Percentiles rank a stretch among this genome's conserved stretches.
phyloP scores from a whole-genome alignment of 345 rosid genomes.

The Syzygium oleosum region DNA sequence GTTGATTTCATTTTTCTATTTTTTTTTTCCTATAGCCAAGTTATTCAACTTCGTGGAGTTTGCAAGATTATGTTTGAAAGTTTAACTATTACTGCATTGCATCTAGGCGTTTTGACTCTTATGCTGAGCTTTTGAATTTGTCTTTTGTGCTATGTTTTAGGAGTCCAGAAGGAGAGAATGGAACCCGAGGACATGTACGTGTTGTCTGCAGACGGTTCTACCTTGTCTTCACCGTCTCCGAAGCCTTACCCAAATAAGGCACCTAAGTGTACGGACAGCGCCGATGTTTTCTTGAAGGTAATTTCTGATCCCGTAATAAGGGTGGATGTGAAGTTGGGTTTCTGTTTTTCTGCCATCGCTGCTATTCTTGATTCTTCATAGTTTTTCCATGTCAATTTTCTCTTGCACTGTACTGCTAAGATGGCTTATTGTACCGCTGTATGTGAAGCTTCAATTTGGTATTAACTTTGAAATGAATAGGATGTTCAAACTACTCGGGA shows the following conservation, averaged over 20 bases:
- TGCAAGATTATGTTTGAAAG: not conserved
- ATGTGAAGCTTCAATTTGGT: not conserved
- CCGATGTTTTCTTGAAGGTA: slow-evolving; percentile 87
- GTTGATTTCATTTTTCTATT: not conserved
- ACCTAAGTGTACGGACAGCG: slow-evolving; percentile 89
- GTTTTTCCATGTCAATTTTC: not conserved
- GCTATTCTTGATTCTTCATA: not conserved
- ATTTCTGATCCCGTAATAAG: not conserved
- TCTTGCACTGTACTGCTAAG: not conserved
- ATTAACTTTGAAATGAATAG: not conserved
- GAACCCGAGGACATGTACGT: slow-evolving; percentile 86
- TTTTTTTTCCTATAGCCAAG: not conserved
- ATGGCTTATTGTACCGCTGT: not conserved
- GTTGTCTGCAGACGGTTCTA: slow-evolving; percentile 56
- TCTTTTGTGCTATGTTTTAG: slow-evolving; percentile 14
- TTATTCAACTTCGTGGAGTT: not conserved
- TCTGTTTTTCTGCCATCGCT: not conserved
- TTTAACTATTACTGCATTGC: not conserved
- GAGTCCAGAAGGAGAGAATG: slow-evolving; percentile 99
- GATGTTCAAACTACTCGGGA: not conserved
- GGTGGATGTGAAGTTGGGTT: not conserved
- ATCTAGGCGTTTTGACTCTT: not conserved
- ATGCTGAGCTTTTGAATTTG: not conserved
- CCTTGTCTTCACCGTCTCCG: slow-evolving; percentile 62
- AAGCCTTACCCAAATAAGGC: slow-evolving; percentile 82